Percentiles rank a stretch among this genome's conserved stretches.
These are phyloP conservation scores for Komagataella pseudopastoris DNA, from an alignment of 805 yeast species.

Conservation along the genomic window DNA sequence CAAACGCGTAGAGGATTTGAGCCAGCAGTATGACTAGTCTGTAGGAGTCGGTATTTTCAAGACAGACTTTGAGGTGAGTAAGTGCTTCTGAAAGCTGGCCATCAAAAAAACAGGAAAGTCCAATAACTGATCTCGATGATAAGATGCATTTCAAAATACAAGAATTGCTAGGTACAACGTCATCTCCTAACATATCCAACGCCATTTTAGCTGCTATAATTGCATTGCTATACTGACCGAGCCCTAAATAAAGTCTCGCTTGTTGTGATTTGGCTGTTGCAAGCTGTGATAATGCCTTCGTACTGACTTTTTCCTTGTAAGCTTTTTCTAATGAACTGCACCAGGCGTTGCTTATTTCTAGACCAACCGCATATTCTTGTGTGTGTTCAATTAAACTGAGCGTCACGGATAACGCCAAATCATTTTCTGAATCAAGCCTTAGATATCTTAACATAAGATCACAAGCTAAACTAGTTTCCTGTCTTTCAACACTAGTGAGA, in stretches of 20 bases:
- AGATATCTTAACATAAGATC: constrained; percentile 54
- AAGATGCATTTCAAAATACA: constrained; percentile 20
- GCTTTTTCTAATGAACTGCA: constrained; percentile 31
- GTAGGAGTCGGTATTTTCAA: constrained; percentile 42
- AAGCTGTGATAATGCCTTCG: constrained; percentile 30
- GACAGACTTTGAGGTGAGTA: constrained; percentile 50
- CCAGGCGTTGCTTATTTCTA: constrained; percentile 29
- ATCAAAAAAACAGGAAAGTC: constrained; percentile 53
- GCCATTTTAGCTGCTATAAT: constrained; percentile 47
- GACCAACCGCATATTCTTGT: constrained; percentile 44
- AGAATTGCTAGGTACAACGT: constrained; percentile 4
- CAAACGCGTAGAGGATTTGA: constrained; percentile 67
- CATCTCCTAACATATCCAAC: constrained; percentile 28
- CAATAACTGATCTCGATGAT: constrained; percentile 60
- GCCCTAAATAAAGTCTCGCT: constrained; percentile 60
- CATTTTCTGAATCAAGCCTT: constrained; percentile 46
- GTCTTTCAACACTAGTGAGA: constrained; percentile 31
- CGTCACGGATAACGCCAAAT: constrained; percentile 40
- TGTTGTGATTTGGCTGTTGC: constrained; percentile 53
- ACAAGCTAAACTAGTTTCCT: constrained; percentile 53
- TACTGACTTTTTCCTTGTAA: constrained; percentile 44
- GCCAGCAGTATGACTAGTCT: constrained; percentile 62
- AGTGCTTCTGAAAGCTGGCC: constrained; percentile 54
- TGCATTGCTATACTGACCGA: constrained; percentile 39
- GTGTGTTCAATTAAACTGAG: constrained; percentile 55